Evolutionary conservation across 345 rosid species (phyloP).

Genomic region (Pseudoturritis turrita): DNA sequence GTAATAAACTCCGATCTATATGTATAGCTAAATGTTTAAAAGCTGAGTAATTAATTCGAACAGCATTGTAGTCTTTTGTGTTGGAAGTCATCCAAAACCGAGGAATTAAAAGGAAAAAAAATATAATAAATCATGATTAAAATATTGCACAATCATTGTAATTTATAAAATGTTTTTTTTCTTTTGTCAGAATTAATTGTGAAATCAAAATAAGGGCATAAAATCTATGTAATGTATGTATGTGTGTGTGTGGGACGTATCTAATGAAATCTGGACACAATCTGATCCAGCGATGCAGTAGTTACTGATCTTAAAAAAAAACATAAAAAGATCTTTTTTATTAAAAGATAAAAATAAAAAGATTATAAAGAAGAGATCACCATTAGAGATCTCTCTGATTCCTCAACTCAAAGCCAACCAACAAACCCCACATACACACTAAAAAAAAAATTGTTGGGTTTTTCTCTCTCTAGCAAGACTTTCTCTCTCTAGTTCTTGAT

Average conservation of each 20-base stretch:
- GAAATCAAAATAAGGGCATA: slow-evolving; percentile 39
- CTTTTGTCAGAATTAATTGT: slow-evolving; percentile 20
- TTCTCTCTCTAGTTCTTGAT: slow-evolving; percentile 22
- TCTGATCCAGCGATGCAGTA: slow-evolving; percentile 96
- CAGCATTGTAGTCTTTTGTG: slow-evolving; percentile 12
- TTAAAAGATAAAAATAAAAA: slow-evolving; percentile 2
- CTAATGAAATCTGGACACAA: slow-evolving; percentile 61
- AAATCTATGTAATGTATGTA: slow-evolving; percentile 52
- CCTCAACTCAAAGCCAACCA: slow-evolving; percentile 26
- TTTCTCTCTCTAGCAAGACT: slow-evolving; percentile 24
- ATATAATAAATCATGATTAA: not conserved
- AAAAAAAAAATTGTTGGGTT: slow-evolving; percentile 4
- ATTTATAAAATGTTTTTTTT: not conserved
- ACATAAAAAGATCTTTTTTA: not conserved
- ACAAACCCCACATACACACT: slow-evolving; percentile 19
- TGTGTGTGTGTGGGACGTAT: slow-evolving; percentile 33
- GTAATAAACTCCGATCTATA: not conserved
- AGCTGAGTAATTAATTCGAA: not conserved
- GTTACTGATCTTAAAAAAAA: slow-evolving; percentile 42
- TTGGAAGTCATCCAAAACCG: slow-evolving; percentile 14
- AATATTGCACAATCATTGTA: slow-evolving; percentile 24
- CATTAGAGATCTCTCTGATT: slow-evolving; percentile 48
- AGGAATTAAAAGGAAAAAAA: not conserved
- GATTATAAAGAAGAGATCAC: slow-evolving; percentile 24
- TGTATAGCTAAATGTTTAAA: not conserved